Base-by-base conservation (phyloP, 192 early-diverging fungal genomes). In the Coemansia sp. region DNA sequence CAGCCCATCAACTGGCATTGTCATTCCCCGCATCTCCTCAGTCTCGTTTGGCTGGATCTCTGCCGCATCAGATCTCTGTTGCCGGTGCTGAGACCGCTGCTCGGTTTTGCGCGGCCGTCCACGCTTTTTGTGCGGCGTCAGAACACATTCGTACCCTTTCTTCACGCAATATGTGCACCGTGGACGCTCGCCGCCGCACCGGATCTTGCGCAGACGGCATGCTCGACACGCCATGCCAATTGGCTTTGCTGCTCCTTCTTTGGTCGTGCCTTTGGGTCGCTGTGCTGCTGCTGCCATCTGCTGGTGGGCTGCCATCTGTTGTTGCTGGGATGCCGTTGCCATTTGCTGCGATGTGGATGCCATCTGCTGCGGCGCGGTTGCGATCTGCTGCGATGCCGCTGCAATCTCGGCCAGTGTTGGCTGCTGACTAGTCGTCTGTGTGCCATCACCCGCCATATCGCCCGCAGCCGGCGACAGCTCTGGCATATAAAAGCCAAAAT, bases 71-170 rank as follows among this genome's bases (percentile, higher is more conserved):
- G 19, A 26, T 56, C 8, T 23, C 29, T 35, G 50, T 47, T 29
- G 13, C 22, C 11, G 38, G 41, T 37, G 54, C 29, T 43, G 41
- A 20, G 51, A 53, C 14, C 54, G 58, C 50, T 70, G 59, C 50
- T 61, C 60, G 53, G 64, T 58, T 32, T 81, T 81, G 13, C 78
- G 55, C 4, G 78, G 78, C 0, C 78, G 43, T 1, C 78, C 78
- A 4, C 78, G 78, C 38, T 81, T 81, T 39, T 81, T 81, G 61
- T 81, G 78, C 22, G 78, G 78, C 10, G 78, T 81, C 51, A 81
- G 22, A 3, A 73, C 62, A 48, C 81, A 83, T 12, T 74, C 75
- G 51, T 74, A 74, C 0, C 72, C 69, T 35, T 78, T 74, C 26
- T 78, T 78, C 3, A 72, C 66, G 45, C 81, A 83, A 64, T 83